These are phyloP conservation scores for Monosporascus sp. DNA, from an alignment of 2,329 filamentous ascomycete species.

Conservation along the genomic window DNA sequence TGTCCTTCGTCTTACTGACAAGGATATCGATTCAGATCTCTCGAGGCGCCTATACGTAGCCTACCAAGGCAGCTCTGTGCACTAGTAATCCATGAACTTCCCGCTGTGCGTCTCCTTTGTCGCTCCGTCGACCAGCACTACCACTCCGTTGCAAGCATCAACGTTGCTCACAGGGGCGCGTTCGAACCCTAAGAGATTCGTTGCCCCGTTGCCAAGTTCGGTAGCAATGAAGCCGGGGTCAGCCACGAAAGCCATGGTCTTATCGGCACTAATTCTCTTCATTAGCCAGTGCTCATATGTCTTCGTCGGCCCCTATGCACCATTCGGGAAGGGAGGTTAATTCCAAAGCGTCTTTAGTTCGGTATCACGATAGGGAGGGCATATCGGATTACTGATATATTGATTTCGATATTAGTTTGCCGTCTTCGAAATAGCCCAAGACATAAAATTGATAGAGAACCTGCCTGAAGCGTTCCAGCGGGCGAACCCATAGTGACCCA, in stretches of 20 bases:
- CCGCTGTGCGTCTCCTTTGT: background rate
- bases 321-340: slow-evolving; percentile 17
- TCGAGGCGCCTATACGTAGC: background rate
- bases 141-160: slow-evolving; percentile 25
- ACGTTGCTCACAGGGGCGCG: slow-evolving; percentile 29
- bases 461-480: slow-evolving; percentile 10
- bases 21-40: background rate
- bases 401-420: background rate
- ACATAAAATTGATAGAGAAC: background rate
- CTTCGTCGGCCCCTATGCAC: slow-evolving; percentile 39
- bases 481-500: slow-evolving; percentile 31
- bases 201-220: slow-evolving; percentile 8
- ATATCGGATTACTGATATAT: background rate
- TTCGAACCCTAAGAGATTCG: slow-evolving; percentile 23
- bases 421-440: no score
- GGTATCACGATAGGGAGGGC: background rate
- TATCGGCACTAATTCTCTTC: slow-evolving; percentile 20
- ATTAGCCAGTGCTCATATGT: slow-evolving; percentile 25
- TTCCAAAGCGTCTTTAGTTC: background rate
- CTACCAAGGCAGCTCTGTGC: background rate
- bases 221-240: slow-evolving; percentile 20
- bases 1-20: background rate
- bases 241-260: slow-evolving; percentile 22
- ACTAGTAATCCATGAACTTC: background rate
- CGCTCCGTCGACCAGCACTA: slow-evolving; percentile 7